These are phyloP conservation scores for Magnaporthiopsis rhizophila DNA, from an alignment of 2,329 filamentous ascomycete genomes.

Conservation along the genomic window DNA sequence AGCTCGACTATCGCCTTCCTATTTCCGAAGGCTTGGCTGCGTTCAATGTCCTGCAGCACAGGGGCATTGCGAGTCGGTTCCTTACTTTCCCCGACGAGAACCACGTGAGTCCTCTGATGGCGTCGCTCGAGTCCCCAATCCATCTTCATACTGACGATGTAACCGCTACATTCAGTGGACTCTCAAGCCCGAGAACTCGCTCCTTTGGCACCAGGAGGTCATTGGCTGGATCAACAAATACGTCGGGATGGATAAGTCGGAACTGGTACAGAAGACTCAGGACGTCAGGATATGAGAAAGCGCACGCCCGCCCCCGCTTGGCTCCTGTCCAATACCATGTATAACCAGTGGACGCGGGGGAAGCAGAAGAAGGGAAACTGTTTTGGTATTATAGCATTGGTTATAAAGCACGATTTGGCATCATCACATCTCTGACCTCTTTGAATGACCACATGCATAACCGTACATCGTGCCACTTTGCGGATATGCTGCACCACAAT, in stretches of 20 bases:
- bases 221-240: slow-evolving; percentile 68
- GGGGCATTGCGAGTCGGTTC: slow-evolving; percentile 67
- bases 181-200: slow-evolving; percentile 80
- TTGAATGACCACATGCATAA: background rate
- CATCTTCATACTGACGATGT: slow-evolving; percentile 18
- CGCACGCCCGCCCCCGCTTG: too few relatives aligned
- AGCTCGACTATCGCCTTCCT: slow-evolving; percentile 81
- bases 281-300: slow-evolving; percentile 4
- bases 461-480: background rate
- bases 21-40: slow-evolving; percentile 77
- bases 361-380: background rate
- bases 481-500: background rate
- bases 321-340: background rate
- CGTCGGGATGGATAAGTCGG: slow-evolving; percentile 30
- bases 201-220: slow-evolving; percentile 85
- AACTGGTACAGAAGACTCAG: background rate
- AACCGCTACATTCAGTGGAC: slow-evolving; percentile 52
- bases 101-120: slow-evolving; percentile 31
- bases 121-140: background rate
- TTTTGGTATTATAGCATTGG: background rate
- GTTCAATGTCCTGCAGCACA: slow-evolving; percentile 77
- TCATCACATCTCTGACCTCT: background rate
- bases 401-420: background rate
- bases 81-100: slow-evolving; percentile 74
- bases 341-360: background rate